Evolutionary conservation across 2,329 filamentous ascomycete genomes (phyloP).

Genomic region (Fusarium mangiferae): DNA sequence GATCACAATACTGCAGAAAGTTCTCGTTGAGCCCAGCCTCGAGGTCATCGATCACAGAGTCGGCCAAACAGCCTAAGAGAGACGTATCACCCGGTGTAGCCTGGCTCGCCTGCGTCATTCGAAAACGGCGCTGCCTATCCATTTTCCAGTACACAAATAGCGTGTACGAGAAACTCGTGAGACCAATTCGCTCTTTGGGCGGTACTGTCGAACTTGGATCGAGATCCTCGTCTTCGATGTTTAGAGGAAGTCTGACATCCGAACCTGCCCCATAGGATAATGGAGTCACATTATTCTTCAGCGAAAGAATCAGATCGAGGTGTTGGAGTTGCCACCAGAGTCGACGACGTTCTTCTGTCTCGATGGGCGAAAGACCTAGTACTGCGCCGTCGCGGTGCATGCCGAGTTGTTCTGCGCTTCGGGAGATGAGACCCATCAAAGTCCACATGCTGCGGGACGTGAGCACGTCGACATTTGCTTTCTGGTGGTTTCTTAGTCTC

Average conservation of each 20-base stretch:
- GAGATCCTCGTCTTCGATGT: slow-evolving; percentile 20
- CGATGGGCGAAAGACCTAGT: neutral
- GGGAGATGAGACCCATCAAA: neutral
- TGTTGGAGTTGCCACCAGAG: slow-evolving; percentile 25
- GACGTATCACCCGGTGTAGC: neutral
- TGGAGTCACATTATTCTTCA: slow-evolving; percentile 2
- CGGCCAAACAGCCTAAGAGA: neutral
- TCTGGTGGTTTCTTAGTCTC: neutral
- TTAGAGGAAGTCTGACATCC: slow-evolving; percentile 20
- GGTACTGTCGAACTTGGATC: neutral
- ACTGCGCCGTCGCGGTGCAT: slow-evolving; percentile 19
- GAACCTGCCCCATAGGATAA: slow-evolving; percentile 6
- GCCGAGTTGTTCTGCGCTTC: slow-evolving; percentile 18
- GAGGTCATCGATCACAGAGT: neutral
- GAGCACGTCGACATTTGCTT: slow-evolving; percentile 2
- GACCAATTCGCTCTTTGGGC: neutral
- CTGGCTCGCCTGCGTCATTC: neutral
- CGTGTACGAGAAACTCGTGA: slow-evolving; percentile 5
- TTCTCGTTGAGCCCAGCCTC: slow-evolving; percentile 8
- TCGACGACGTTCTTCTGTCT: slow-evolving; percentile 24
- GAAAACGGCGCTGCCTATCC: neutral
- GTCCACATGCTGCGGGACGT: slow-evolving; percentile 6
- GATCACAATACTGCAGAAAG: slow-evolving; percentile 25
- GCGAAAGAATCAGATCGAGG: neutral
- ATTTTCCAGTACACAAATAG: neutral